phyloP scores from a whole-genome alignment of 805 yeast genomes.

The Hanseniaspora guilliermondii region DNA sequence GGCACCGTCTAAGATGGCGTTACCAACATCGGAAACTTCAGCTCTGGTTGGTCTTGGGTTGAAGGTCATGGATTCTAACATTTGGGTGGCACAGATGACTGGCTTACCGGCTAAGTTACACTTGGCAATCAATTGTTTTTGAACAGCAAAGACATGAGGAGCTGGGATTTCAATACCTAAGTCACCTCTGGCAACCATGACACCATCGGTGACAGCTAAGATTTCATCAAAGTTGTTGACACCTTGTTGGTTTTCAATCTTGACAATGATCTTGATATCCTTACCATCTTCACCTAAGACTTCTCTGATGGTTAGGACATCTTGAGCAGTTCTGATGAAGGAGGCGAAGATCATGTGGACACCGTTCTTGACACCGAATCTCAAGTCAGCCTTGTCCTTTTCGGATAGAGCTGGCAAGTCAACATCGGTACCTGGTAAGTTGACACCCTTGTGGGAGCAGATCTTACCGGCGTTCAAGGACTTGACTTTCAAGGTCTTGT shows the following conservation, averaged over 20 bases:
- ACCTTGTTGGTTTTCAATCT: constrained; percentile 99
- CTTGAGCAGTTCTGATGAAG: constrained; percentile 89
- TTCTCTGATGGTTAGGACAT: constrained; percentile 77
- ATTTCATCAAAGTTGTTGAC: constrained; percentile 98
- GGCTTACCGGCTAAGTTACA: constrained; percentile 99
- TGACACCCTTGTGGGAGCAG: constrained; percentile 97
- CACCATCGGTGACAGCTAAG: constrained; percentile 91
- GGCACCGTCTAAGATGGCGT: constrained; percentile 97
- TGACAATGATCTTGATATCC: constrained; percentile 89
- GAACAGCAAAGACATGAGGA: constrained; percentile 95
- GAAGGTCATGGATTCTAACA: constrained; percentile 98
- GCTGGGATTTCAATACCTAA: constrained; percentile 99
- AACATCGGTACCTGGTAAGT: constrained; percentile 97
- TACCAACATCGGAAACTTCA: constrained; percentile 98
- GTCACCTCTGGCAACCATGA: constrained; percentile 99
- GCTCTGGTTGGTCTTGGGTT: constrained; percentile 99
- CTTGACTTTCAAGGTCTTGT: constrained; percentile 66
- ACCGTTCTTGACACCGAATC: constrained; percentile 91
- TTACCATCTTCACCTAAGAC: constrained; percentile 96
- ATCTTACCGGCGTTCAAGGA: constrained; percentile 92
- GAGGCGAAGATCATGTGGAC: constrained; percentile 99
- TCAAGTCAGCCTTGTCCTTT: constrained; percentile 85
- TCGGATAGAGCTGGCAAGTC: constrained; percentile 96
- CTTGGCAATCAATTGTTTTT: constrained; percentile 97
- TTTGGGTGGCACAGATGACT: constrained; percentile 98